These are phyloP conservation scores for Pyricularia sp. DNA, from an alignment of 2,329 filamentous ascomycete species.

Conservation along the genomic window DNA sequence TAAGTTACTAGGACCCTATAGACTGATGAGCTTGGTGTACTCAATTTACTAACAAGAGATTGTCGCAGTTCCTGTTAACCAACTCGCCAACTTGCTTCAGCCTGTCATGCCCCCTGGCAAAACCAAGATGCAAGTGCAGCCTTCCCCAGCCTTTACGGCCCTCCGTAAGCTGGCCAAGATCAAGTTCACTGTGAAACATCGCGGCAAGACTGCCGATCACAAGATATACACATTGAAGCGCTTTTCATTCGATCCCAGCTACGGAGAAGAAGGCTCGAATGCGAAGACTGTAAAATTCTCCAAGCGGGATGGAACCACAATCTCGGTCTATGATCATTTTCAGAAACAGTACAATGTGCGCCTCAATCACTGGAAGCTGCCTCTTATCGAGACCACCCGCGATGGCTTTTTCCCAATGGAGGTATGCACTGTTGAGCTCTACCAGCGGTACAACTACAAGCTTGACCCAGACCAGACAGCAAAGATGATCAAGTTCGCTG, in stretches of 20 bases:
- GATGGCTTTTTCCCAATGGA: constrained; percentile 53
- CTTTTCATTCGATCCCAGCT: constrained; percentile 37
- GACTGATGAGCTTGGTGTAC: neutral
- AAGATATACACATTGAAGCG: constrained; percentile 43
- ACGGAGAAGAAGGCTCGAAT: constrained; percentile 34
- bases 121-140: constrained; percentile 12
- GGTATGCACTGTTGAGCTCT: constrained; percentile 38
- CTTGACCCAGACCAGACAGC: constrained; percentile 56
- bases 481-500: constrained; percentile 88
- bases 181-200: constrained; percentile 46
- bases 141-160: constrained; percentile 43
- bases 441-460: constrained; percentile 56
- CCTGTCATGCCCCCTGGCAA: constrained; percentile 21
- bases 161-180: constrained; percentile 46
- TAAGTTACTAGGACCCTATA: neutral
- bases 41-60: neutral
- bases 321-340: constrained; percentile 47
- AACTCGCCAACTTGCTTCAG: constrained; percentile 20
- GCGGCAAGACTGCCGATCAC: constrained; percentile 31
- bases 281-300: constrained; percentile 46
- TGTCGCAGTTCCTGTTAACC: constrained; percentile 8
- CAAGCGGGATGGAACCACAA: constrained; percentile 21
- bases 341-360: constrained; percentile 40
- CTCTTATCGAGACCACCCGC: constrained; percentile 47
- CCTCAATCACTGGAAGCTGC: constrained; percentile 37